Base-by-base conservation (phyloP, 169 alveolate genomes). In the Plasmodium yoelii region DNA sequence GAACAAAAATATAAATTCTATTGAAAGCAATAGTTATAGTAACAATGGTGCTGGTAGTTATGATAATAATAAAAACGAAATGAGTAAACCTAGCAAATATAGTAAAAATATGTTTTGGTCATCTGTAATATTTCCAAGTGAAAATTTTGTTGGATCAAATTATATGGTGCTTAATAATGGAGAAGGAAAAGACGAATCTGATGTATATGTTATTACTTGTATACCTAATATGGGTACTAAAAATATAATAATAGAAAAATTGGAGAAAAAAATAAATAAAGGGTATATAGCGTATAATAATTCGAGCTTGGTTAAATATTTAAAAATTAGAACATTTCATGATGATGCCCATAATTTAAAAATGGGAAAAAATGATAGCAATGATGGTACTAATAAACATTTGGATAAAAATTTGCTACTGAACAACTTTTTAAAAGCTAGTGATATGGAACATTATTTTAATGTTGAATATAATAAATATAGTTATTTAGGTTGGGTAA, bases 401-500 rank as follows among this genome's bases (percentile, higher is more conserved):
- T n/a, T 86, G n/a, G 91, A 86, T 59, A 86, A 70, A 60, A 86
- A 86, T 70, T 22, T 59, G 4, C 71, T 86, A 13, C 15, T 88
- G 44, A 77, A 68, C 13, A 59, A 88, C 18, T 70, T 88, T 53
- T 56, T 68, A 53, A 82, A 53, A 39, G 18, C 82, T n/a, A 47
- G 86, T 0, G 88, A 77, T 64, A 71, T 88, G 39, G 89, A 82
- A 39, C 87, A 87, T 74, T 90, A 88, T 77, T 92, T 92, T 86
- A 87, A 89, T 65, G 88, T 91, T 34, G 73, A 75, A 13, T 93
- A 93, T 64, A 95, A 95, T 24, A 93, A 95, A 63, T 68, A 90
- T 22, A 90, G 93, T 44, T 94, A 92, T 70, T 92, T 94, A 57
- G 97, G 97, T 6, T 95, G 97, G 97, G 95, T 95, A 7, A 93